A percentile compares a stretch with the other conserved stretches of the same genome.
These are phyloP conservation scores for Triticum timopheevii DNA, from an alignment of 176 grass and related monocot genomes.

Conservation along the genomic window DNA sequence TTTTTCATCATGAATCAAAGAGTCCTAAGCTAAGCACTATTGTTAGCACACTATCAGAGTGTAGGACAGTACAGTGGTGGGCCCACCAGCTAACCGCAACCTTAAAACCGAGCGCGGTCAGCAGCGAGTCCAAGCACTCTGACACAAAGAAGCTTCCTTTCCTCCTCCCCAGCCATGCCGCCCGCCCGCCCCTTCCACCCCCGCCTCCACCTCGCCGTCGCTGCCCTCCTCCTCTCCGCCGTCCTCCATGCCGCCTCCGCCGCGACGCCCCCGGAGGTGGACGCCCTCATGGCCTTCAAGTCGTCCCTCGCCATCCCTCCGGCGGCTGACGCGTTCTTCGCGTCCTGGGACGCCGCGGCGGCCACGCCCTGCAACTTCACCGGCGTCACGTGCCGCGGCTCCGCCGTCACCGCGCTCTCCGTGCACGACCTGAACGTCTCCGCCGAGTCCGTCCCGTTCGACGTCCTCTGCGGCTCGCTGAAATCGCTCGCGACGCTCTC, in stretches of 20 bases:
- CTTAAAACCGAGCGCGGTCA: constrained; percentile 37
- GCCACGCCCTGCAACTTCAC: constrained; percentile 52
- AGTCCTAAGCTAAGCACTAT: neutral
- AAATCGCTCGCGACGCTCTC: constrained; percentile 40
- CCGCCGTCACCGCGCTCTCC: constrained; percentile 30
- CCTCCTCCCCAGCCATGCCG: constrained; percentile 41
- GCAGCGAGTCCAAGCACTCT: neutral
- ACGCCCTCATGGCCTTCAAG: constrained; percentile 60
- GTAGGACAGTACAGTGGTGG: neutral
- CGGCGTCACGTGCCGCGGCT: constrained; percentile 44
- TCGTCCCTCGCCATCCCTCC: constrained; percentile 38
- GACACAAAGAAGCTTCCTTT: constrained; percentile 18
- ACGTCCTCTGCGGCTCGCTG: constrained; percentile 42
- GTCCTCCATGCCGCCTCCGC: neutral
- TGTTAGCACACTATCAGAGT: neutral
- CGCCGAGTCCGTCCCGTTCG: constrained; percentile 31
- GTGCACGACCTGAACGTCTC: neutral
- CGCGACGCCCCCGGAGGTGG: constrained; percentile 15
- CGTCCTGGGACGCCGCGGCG: constrained; percentile 30
- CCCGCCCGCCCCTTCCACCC: constrained; percentile 3
- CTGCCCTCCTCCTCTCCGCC: neutral
- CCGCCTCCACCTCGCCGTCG: neutral
- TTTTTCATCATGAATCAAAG: neutral
- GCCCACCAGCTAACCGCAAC: neutral
- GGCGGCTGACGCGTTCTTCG: constrained; percentile 24